Conservation (phyloP, 2,329 filamentous ascomycete genomes). For the Talaromyces pinophilus region DNA sequence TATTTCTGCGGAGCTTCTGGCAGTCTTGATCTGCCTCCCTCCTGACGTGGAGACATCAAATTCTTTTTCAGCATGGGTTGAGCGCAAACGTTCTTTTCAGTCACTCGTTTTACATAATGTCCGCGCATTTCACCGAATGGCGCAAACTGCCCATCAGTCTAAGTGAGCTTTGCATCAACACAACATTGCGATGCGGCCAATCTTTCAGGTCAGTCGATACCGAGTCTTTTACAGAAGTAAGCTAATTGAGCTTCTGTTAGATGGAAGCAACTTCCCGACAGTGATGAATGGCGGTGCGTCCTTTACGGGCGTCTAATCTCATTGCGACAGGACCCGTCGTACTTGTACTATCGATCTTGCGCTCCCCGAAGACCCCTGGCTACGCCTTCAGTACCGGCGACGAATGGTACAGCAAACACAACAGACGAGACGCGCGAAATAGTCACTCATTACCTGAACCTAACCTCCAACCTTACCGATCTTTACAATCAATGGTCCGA, state of each 20-base stretch:
- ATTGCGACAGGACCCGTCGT: constrained; percentile 75
- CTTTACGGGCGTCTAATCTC: constrained; percentile 82
- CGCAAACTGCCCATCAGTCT: constrained; percentile 79
- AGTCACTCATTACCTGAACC: constrained; percentile 81
- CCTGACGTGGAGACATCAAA: background rate
- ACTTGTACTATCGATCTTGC: constrained; percentile 77
- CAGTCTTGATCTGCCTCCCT: background rate
- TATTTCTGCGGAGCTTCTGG: background rate
- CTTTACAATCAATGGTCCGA: constrained; percentile 87
- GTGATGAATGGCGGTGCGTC: constrained; percentile 87
- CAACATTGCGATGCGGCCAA: constrained; percentile 89
- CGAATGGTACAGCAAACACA: constrained; percentile 14
- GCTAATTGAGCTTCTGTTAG: constrained; percentile 44
- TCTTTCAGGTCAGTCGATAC: constrained; percentile 66
- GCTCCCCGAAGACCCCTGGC: constrained; percentile 45
- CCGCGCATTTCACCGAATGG: constrained; percentile 70
- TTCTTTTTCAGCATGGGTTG: constrained; percentile 16
- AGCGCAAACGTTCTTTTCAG: constrained; percentile 13
- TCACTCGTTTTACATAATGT: constrained; percentile 31
- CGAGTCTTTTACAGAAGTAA: background rate
- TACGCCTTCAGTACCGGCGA: constrained; percentile 32
- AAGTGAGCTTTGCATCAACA: constrained; percentile 89
- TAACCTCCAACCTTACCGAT: constrained; percentile 70
- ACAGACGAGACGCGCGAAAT: constrained; percentile 72
- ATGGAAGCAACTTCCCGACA: constrained; percentile 74